Evolutionary conservation across 2,329 filamentous ascomycete species (phyloP).

Genomic region (Aspergillus alliaceus): DNA sequence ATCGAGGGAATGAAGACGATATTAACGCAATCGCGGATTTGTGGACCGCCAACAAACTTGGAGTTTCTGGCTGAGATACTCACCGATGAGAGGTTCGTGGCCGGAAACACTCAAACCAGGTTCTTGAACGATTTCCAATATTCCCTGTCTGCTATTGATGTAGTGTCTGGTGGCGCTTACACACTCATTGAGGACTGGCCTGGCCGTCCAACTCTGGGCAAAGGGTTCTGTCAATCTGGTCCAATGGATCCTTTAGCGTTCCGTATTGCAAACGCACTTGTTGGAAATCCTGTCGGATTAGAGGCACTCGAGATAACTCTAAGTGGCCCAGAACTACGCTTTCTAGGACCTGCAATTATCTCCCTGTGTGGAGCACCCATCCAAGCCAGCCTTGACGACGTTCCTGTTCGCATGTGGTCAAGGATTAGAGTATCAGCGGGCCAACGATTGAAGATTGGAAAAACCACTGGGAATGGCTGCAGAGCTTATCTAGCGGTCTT

Average conservation of each 20-base stretch:
- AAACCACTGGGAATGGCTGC: conserved; percentile 53
- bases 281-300: conserved; percentile 53
- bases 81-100: conserved; percentile 44
- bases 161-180: conserved; percentile 57
- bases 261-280: conserved; percentile 59
- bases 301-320: conserved; percentile 63
- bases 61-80: conserved; percentile 56
- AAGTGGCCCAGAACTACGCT: conserved; percentile 59
- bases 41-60: conserved; percentile 58
- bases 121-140: conserved; percentile 56
- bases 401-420: conserved; percentile 55
- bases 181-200: conserved; percentile 61
- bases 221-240: conserved; percentile 60
- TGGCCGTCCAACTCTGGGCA: conserved; percentile 56
- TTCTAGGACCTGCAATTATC: conserved; percentile 55
- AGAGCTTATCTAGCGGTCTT: conserved; percentile 60
- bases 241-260: conserved; percentile 63
- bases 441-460: conserved; percentile 57
- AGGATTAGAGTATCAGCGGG: conserved; percentile 52
- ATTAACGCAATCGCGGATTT: conserved; percentile 49
- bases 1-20: conserved; percentile 46
- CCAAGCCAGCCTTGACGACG: conserved; percentile 52
- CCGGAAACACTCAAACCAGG: conserved; percentile 57
- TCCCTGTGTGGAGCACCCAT: conserved; percentile 59
- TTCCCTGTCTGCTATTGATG: conserved; percentile 53